Base-by-base conservation (phyloP, 257 asterid species). In the Plantago elongata region DNA sequence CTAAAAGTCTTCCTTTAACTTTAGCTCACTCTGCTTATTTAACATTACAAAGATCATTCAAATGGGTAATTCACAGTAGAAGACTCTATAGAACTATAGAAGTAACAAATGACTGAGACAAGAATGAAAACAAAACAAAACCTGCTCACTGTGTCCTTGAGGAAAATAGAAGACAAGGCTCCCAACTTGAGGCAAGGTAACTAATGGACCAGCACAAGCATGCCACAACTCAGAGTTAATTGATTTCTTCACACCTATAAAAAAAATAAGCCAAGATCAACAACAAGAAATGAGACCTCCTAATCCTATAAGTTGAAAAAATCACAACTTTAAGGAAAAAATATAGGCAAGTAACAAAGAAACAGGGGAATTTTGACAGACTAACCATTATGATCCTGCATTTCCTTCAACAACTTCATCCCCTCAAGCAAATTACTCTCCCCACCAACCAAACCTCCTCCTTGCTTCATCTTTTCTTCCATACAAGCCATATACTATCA, bases 91-190 rank as follows among this genome's bases (percentile, higher is more conserved):
- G 13, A 34, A 48, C 43, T 27, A 27, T 4, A 34, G 13, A 34
- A 48, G 49, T 50, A 42, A 40, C 13, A 56, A 64, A 11, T 1
- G 13, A 51, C 47, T 16, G 37, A 22, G 5, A 10, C 15, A 52
- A 5, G 3, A 11, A 5, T 58, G 44, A 17, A 57, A 29, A 49
- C n/a, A 50, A 63, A 72, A 17, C 64, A 75, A 48, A 30, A 81
- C 96, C 90, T 88, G 96, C 69, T 88, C 96, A 67, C 96, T 88
- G 55, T 88, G 96, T 9, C 96, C 96, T 54, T 88, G 96, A 57
- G 96, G 95, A 63, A 83, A 85, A 80, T 88, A 88, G 56, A 81
- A 88, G 45, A 88, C 95, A 46, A 88, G 95, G 75, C 95, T 83
- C 70, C 96, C 96, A 67, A 88, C 81, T 62, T 83, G 96, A 76